phyloP scores from a whole-genome alignment of 306 rosid genomes.

The Cercis canadensis region DNA sequence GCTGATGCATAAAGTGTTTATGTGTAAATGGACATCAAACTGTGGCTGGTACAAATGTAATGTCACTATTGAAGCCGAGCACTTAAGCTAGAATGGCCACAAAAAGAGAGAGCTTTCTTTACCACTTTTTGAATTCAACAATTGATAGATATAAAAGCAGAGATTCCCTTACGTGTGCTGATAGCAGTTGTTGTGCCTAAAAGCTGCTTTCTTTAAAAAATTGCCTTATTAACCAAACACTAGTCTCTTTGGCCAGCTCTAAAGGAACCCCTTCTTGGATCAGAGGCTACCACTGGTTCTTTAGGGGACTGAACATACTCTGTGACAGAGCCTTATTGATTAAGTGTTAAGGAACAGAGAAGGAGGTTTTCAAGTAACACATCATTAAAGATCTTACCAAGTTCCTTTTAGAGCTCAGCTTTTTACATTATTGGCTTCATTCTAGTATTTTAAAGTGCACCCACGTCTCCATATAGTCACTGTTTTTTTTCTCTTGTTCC shows the following conservation, averaged over 20 bases:
- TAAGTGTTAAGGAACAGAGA: slow-evolving; percentile 29
- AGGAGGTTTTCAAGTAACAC: slow-evolving; percentile 19
- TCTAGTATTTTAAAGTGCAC: slow-evolving; percentile 34
- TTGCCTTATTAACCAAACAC: slow-evolving; percentile 32
- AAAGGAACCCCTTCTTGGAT: neutral
- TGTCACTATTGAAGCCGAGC: neutral
- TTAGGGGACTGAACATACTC: slow-evolving; percentile 30
- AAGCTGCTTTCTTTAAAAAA: slow-evolving; percentile 43
- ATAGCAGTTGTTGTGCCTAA: slow-evolving; percentile 37
- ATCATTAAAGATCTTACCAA: slow-evolving; percentile 21
- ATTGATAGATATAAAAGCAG: slow-evolving; percentile 50
- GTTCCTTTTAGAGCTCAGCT: slow-evolving; percentile 23
- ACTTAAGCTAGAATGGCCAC: neutral
- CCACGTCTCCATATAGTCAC: too few species aligned
- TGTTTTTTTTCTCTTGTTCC: neutral
- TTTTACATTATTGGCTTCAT: slow-evolving; percentile 34
- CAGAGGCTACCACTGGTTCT: too few species aligned
- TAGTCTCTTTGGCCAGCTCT: slow-evolving; percentile 40
- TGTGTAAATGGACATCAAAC: too few species aligned
- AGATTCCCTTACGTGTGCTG: slow-evolving; percentile 51
- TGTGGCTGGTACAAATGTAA: neutral
- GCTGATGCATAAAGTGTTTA: neutral
- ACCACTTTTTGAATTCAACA: slow-evolving; percentile 20
- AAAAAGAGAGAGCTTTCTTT: slow-evolving; percentile 15
- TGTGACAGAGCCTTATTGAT: slow-evolving; percentile 44